These are phyloP conservation scores for Chrysanthemum makinoi DNA, from an alignment of 129 eudicot genomes.

Conservation along the genomic window DNA sequence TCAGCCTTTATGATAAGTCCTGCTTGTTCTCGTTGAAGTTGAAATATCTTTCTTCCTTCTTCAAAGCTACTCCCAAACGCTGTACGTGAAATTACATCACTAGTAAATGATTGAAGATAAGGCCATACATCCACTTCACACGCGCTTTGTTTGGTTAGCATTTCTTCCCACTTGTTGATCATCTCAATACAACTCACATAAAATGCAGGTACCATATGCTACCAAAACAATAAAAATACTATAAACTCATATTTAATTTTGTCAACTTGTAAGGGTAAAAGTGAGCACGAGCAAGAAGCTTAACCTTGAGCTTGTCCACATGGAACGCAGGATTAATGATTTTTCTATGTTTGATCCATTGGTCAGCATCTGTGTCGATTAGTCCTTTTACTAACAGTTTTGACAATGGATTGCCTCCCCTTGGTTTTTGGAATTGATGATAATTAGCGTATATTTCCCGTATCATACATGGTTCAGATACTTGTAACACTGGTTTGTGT, in stretches of 20 bases:
- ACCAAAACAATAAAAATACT: neutral
- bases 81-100: slow-evolving; percentile 33
- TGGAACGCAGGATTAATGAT: slow-evolving; percentile 50
- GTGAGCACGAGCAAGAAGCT: slow-evolving; percentile 14
- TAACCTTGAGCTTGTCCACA: slow-evolving; percentile 41
- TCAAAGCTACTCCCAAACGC: slow-evolving; percentile 35
- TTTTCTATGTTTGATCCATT: slow-evolving; percentile 49
- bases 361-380: slow-evolving; percentile 18
- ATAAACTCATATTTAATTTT: neutral
- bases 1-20: slow-evolving; percentile 10
- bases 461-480: slow-evolving; percentile 35
- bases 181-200: slow-evolving; percentile 32
- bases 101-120: slow-evolving; percentile 20
- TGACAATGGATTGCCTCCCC: slow-evolving; percentile 28
- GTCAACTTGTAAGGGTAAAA: neutral
- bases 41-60: slow-evolving; percentile 39
- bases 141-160: slow-evolving; percentile 10
- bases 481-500: slow-evolving; percentile 31
- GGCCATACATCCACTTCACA: slow-evolving; percentile 37
- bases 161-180: slow-evolving; percentile 29
- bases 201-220: slow-evolving; percentile 33
- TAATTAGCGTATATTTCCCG: slow-evolving; percentile 31
- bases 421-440: slow-evolving; percentile 30
- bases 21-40: slow-evolving; percentile 31
- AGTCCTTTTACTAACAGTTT: slow-evolving; percentile 28